A percentile compares a stretch with the other conserved stretches of the same genome.
These are phyloP conservation scores for Tulasnella sp. DNA, from an alignment of 768 basidiomycete genomes.

Conservation along the genomic window DNA sequence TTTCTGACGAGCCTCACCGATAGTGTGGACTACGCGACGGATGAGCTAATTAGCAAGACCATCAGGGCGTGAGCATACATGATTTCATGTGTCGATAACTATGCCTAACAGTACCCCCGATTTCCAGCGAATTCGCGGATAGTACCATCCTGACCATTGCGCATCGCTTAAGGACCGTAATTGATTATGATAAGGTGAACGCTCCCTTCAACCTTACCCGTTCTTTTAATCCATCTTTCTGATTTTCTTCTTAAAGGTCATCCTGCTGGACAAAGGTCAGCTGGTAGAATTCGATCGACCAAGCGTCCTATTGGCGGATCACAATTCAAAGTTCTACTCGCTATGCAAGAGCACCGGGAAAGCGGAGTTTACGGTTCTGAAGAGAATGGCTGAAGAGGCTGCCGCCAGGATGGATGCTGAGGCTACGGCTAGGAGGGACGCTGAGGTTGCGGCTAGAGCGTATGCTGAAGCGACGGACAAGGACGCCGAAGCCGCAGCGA, in stretches of 20 bases:
- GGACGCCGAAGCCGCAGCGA: slow-evolving; percentile 33
- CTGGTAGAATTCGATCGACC: slow-evolving; percentile 13
- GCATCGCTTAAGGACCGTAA: slow-evolving; percentile 12
- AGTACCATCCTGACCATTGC: slow-evolving; percentile 15
- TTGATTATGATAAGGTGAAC: slow-evolving; percentile 14
- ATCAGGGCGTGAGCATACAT: slow-evolving; percentile 13
- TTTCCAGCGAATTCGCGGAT: slow-evolving; percentile 11
- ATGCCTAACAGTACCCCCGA: not conserved
- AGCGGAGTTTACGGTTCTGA: slow-evolving; percentile 57
- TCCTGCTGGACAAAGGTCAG: slow-evolving; percentile 12
- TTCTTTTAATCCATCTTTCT: not conserved
- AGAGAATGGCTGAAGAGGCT: slow-evolving; percentile 45
- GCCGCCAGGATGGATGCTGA: not conserved
- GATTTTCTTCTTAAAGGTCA: not conserved
- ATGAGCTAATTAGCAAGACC: slow-evolving; percentile 20
- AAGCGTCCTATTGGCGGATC: slow-evolving; percentile 38
- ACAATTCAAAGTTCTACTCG: slow-evolving; percentile 50
- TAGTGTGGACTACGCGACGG: slow-evolving; percentile 14
- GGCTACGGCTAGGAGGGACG: not conserved
- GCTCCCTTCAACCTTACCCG: not conserved
- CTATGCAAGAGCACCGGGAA: slow-evolving; percentile 67
- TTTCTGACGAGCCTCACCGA: slow-evolving; percentile 22
- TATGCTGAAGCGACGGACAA: no score
- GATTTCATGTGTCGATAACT: not conserved
- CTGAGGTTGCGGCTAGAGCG: no score